Evolutionary conservation across 2,329 filamentous ascomycete genomes (phyloP).

Genomic region (Mollisiaceae sp.): DNA sequence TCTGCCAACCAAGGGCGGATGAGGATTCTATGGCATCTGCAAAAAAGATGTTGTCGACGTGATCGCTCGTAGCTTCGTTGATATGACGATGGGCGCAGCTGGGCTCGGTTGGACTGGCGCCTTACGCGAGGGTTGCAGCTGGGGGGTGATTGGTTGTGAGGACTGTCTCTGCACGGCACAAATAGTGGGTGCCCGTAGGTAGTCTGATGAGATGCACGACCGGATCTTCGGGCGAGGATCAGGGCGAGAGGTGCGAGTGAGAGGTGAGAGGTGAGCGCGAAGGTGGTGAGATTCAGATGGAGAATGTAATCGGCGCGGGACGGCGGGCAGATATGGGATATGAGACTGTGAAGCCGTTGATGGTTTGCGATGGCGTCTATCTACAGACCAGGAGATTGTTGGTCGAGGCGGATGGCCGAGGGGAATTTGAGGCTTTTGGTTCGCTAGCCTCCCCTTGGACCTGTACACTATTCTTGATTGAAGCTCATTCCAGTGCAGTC

Average conservation of each 20-base stretch:
- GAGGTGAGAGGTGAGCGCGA: neutral
- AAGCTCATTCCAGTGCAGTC: neutral
- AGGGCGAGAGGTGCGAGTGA: neutral
- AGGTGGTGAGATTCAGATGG: neutral
- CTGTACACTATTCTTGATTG: conserved; percentile 7
- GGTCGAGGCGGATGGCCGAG: neutral
- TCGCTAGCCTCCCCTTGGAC: neutral
- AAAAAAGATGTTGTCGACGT: conserved; percentile 20
- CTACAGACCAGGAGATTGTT: neutral
- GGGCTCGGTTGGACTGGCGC: conserved; percentile 18
- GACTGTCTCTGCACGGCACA: conserved; percentile 3
- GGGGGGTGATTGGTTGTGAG: conserved; percentile 18
- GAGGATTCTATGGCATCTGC: conserved; percentile 41
- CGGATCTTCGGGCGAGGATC: conserved; percentile 8
- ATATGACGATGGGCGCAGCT: conserved; percentile 25
- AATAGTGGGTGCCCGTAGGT: conserved; percentile 5
- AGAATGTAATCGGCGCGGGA: neutral
- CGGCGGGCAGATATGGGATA: neutral
- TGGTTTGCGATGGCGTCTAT: neutral
- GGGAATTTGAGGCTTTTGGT: neutral
- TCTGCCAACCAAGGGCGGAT: conserved; percentile 43
- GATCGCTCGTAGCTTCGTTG: conserved; percentile 15
- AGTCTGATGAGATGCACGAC: neutral
- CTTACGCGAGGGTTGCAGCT: conserved; percentile 19
- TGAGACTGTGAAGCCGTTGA: neutral